Conservation (phyloP, 2,329 filamentous ascomycete genomes). For the Diaporthe nobilis region DNA sequence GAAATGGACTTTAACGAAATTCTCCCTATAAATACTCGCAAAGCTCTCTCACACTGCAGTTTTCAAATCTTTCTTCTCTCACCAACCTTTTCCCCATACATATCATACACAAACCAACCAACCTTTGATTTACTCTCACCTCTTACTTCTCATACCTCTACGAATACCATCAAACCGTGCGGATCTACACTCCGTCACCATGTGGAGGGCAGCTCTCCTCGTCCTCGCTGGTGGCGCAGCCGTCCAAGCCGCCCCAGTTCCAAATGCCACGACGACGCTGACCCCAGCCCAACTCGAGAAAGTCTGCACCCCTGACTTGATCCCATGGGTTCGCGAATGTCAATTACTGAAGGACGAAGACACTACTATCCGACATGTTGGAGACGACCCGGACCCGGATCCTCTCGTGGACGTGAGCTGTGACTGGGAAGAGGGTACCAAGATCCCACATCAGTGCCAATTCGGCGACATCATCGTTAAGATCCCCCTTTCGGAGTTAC, state of each 20-base stretch:
- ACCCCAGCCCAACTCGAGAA: no score
- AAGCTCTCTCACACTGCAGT: background rate
- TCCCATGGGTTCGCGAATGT: background rate
- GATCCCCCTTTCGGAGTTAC: no score
- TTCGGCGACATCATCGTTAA: background rate
- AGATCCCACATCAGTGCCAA: background rate
- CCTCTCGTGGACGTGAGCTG: background rate
- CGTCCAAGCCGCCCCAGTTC: background rate
- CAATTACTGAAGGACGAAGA: background rate
- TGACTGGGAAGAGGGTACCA: background rate
- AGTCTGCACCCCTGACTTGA: background rate
- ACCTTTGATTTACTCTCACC: background rate
- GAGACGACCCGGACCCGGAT: background rate
- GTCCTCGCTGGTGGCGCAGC: background rate
- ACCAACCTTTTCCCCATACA: background rate
- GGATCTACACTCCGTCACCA: background rate
- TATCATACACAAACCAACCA: background rate
- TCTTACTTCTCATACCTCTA: background rate
- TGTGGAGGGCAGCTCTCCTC: background rate
- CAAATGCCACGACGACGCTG: background rate
- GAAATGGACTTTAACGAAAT: no score
- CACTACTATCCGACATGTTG: no score
- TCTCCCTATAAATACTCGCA: background rate
- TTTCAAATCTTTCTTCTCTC: no score
- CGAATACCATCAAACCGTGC: background rate